Conservation (phyloP, 139 green algal genomes). For the Chlamydomonas incerta region DNA sequence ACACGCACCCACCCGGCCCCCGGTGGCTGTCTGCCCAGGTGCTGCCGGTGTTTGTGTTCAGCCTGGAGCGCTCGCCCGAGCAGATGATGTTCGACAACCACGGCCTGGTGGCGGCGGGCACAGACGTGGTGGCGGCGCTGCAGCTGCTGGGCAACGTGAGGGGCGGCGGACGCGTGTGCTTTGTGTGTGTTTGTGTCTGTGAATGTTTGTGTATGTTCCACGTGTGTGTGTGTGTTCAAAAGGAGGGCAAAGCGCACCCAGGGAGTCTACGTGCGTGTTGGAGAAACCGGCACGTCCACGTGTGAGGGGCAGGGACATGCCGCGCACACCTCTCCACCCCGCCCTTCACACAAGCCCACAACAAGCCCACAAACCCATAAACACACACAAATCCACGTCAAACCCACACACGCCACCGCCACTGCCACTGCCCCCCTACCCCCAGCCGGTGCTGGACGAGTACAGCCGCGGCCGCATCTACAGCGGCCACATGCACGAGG, state of each 20-base stretch:
- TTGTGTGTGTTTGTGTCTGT: too few relatives aligned
- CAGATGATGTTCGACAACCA: conserved; percentile 22
- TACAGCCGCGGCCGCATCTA: conserved; percentile 21
- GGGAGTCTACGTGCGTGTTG: too few relatives aligned
- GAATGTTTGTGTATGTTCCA: too few relatives aligned
- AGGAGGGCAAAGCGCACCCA: too few relatives aligned
- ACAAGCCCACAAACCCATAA: not conserved
- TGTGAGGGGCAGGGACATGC: too few relatives aligned
- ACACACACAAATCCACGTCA: too few relatives aligned
- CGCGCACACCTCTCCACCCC: too few relatives aligned
- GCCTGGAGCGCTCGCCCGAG: conserved; percentile 33
- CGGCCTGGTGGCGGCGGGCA: conserved; percentile 34
- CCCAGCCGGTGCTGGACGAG: not conserved
- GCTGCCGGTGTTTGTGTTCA: conserved; percentile 58
- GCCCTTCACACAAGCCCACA: too few relatives aligned
- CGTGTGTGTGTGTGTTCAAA: too few relatives aligned
- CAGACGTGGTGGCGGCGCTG: conserved; percentile 61
- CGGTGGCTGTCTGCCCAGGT: too few relatives aligned
- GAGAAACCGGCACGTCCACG: too few relatives aligned
- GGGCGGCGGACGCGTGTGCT: not conserved
- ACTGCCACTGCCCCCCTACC: not conserved
- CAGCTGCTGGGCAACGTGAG: conserved; percentile 47
- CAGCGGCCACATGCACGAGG: conserved; percentile 47
- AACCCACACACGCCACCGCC: not conserved
- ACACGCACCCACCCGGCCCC: too few relatives aligned